Base-by-base conservation (phyloP, 208 protist genomes). In the Leptomonas seymouri region DNA sequence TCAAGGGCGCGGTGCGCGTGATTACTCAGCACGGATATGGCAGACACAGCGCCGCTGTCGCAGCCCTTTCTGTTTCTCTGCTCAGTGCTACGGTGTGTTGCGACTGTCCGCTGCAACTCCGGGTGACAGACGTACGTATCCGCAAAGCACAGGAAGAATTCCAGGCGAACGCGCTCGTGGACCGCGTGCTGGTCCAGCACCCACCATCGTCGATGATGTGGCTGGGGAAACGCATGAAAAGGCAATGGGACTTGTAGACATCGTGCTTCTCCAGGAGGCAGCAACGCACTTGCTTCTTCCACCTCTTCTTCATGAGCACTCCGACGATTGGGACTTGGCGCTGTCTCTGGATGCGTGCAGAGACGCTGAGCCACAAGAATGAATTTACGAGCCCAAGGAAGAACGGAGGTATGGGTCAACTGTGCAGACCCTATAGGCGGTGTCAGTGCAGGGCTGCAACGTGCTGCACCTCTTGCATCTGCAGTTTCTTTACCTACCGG, bases 181-280 rank as follows among this genome's bases (percentile, higher is more conserved):
- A 91, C 72, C 9, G 90, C 90, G 71, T 95, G 90, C 70, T 90
- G 90, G 54, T 95, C 90, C 3, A 76, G 30, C 14, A 95, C 31
- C 71, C 74, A 82, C 78, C 76, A 85, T 45, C 45, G 48, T 14
- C 30, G 42, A 25, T 27, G 23, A 50, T 55, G 71, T 25, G 71
- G 71, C 2, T 69, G 36, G 20, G 60, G 18, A 12, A 4, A 28
- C 27, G 27, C 27, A 6, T 28, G 45, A 2, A 21, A 16, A 15
- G 49, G 48, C 48, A 57, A 12, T 1, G 49, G 27, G 3, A 14
- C 3, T 31, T 9, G 48, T n/a, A 12, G 48, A 21, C 6, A 53
- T 12, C n/a, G n/a, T 30, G 48, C 16, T 53, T 39, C 34, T 3
- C 3, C 34, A 3, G 14, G 23, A 27, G 28, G 44, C 7, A 16